Base-by-base conservation (phyloP, 495 filamentous ascomycete genomes). In the Trichoderma asperelloides region DNA sequence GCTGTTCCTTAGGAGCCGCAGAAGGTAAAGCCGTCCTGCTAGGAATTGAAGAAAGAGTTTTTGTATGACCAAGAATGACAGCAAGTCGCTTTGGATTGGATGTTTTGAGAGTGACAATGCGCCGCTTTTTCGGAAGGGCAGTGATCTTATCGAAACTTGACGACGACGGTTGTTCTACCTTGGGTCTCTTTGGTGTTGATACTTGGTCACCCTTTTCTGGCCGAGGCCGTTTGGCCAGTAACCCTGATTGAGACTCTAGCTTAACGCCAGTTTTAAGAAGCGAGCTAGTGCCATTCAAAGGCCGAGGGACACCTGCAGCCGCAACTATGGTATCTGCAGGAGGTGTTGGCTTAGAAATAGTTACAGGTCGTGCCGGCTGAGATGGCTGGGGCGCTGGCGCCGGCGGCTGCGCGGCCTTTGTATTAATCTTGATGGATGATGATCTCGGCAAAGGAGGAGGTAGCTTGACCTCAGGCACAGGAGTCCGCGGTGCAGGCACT, bases 401-500 rank as follows among this genome's bases (percentile, higher is more conserved):
- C 23, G 64, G 33, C 33, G 67, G 62, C 57, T 67, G 67, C 11
- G 64, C 68, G 3, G 66, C 63, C 33, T 68, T 71, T n/a, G 65
- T 70, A 27, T 68, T 75, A 27, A 66, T 60, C 60, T 75, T 74
- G 12, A 73, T 28, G 37, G 62, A 27, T 15, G 41, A 66, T 39
- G 66, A 15, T 49, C 67, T 73, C 21, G 65, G 63, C 40, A 72
- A 69, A 3, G 70, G 16, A 28, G 68, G 74, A n/a, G 65, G 66
- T 27, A 64, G 21, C 57, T 74, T 72, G n/a, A 69, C 55, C 8
- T 67, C 7, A 69, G 74, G 33, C 69, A 72, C 18, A 51, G 49
- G 63, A n/a, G 40, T 30, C 12, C 37, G 63, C 45, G 70, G 62
- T n/a, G 65, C 15, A 43, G 66, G 57, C 40, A 64, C 43, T 23